phyloP scores from a whole-genome alignment of 164 flowering plant genomes.

The Liriodendron chinense region DNA sequence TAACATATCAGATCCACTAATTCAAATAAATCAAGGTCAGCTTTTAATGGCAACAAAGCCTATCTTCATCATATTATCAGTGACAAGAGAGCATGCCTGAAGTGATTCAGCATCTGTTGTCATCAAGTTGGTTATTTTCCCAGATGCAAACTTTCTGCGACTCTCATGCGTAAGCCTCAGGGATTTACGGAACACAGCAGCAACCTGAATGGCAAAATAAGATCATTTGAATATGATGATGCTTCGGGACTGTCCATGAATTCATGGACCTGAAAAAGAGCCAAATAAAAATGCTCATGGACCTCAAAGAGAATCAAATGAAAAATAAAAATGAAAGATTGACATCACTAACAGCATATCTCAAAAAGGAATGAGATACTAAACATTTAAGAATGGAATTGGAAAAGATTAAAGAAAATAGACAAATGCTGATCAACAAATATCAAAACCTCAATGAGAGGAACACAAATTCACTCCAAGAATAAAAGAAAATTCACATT shows the following conservation, averaged over 20 bases:
- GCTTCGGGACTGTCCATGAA: not conserved
- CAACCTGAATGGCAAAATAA: constrained; percentile 46
- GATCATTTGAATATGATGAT: not conserved
- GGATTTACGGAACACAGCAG: constrained; percentile 94
- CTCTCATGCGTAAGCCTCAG: constrained; percentile 80
- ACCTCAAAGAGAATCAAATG: not conserved
- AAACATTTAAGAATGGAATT: not conserved
- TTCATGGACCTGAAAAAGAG: not conserved
- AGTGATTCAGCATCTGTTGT: constrained; percentile 97
- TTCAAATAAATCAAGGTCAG: not conserved
- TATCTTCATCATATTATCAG: not conserved
- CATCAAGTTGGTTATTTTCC: constrained; percentile 97
- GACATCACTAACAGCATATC: no score
- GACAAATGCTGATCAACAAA: no score
- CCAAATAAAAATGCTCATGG: not conserved
- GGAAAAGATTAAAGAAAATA: not conserved
- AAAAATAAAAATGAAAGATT: not conserved
- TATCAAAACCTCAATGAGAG: no score
- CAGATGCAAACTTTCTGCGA: constrained; percentile 72
- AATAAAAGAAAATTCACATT: not conserved
- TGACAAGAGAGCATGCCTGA: constrained; percentile 50
- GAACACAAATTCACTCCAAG: not conserved
- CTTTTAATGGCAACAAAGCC: not conserved
- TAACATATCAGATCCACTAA: not conserved
- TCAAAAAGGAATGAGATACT: not conserved